Evolutionary conservation across 2,329 filamentous ascomycete species (phyloP).

Genomic region (Fusarium sp.): DNA sequence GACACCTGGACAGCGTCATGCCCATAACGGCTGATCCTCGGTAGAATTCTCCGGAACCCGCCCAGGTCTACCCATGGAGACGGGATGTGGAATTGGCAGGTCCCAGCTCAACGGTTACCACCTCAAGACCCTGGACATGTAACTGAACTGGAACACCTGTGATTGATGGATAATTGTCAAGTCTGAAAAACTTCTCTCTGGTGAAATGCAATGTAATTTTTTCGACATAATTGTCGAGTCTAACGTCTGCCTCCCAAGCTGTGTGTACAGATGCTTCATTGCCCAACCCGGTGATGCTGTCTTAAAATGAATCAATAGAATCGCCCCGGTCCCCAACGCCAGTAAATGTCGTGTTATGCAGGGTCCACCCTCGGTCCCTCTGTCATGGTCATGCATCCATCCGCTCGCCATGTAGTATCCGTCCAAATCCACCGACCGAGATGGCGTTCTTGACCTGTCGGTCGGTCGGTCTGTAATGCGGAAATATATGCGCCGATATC

Average conservation of each 20-base stretch:
- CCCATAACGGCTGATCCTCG: constrained; percentile 31
- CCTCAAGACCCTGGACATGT: background rate
- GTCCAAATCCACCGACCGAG: constrained; percentile 1
- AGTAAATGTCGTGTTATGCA: constrained; percentile 38
- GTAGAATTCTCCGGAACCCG: constrained; percentile 20
- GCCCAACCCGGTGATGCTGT: constrained; percentile 34
- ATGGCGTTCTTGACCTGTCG: background rate
- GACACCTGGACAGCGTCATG: constrained; percentile 34
- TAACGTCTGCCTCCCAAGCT: constrained; percentile 22
- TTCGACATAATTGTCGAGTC: constrained; percentile 13
- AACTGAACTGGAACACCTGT: background rate
- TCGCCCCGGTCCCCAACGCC: constrained; percentile 36
- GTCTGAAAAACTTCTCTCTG: background rate
- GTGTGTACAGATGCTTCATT: constrained; percentile 34
- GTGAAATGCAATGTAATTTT: background rate
- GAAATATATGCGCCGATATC: constrained; percentile 5
- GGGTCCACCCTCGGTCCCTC: constrained; percentile 22
- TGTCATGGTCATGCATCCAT: constrained; percentile 17
- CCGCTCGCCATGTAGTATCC: constrained; percentile 12
- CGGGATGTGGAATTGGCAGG: background rate
- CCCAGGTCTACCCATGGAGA: background rate
- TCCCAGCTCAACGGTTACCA: background rate
- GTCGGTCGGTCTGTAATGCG: background rate
- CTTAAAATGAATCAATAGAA: constrained; percentile 21
- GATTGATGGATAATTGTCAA: background rate